A percentile compares a stretch with the other conserved stretches of the same genome.
Evolutionary conservation across 768 basidiomycete species (phyloP).

Genomic region (Hemileccinum rubropunctum): DNA sequence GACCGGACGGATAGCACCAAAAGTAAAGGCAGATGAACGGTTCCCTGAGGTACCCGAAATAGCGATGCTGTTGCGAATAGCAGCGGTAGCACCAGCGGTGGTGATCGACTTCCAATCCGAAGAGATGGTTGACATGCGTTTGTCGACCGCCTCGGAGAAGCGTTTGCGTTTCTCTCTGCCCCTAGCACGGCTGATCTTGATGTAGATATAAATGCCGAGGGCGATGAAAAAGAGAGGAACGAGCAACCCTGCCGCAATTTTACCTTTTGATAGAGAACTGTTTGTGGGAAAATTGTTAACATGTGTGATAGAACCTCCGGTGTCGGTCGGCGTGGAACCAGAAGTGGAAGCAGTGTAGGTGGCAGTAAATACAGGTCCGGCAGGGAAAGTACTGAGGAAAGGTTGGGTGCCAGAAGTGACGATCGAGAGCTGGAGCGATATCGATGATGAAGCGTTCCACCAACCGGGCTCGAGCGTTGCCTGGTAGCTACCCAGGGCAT

Average conservation of each 20-base stretch:
- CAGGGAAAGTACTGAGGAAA: slow-evolving; percentile 53
- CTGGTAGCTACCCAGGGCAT: slow-evolving; percentile 45
- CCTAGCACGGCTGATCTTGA: slow-evolving; percentile 52
- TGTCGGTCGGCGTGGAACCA: slow-evolving; percentile 36
- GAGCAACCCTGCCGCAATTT: slow-evolving; percentile 63
- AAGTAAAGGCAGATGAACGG: slow-evolving; percentile 51
- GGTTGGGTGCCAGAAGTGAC: slow-evolving; percentile 47
- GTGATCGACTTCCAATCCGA: slow-evolving; percentile 76
- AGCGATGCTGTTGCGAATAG: slow-evolving; percentile 69
- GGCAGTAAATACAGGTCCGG: slow-evolving; percentile 68
- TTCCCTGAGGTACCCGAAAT: slow-evolving; percentile 30
- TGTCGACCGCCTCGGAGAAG: slow-evolving; percentile 69
- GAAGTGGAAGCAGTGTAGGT: slow-evolving; percentile 48
- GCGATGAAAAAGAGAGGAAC: slow-evolving; percentile 59
- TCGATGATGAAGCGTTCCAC: slow-evolving; percentile 60
- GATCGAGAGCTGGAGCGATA: slow-evolving; percentile 58
- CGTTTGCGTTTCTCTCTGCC: slow-evolving; percentile 50
- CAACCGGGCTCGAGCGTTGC: slow-evolving; percentile 57
- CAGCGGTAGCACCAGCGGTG: slow-evolving; percentile 65
- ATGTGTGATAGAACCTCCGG: slow-evolving; percentile 35
- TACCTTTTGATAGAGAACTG: slow-evolving; percentile 44
- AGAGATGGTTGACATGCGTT: slow-evolving; percentile 81
- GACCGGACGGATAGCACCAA: slow-evolving; percentile 52
- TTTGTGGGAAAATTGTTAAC: slow-evolving; percentile 38
- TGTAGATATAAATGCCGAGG: slow-evolving; percentile 42